Base-by-base conservation (phyloP, 495 filamentous ascomycete species). In the Lasiosphaeriaceae sp. region DNA sequence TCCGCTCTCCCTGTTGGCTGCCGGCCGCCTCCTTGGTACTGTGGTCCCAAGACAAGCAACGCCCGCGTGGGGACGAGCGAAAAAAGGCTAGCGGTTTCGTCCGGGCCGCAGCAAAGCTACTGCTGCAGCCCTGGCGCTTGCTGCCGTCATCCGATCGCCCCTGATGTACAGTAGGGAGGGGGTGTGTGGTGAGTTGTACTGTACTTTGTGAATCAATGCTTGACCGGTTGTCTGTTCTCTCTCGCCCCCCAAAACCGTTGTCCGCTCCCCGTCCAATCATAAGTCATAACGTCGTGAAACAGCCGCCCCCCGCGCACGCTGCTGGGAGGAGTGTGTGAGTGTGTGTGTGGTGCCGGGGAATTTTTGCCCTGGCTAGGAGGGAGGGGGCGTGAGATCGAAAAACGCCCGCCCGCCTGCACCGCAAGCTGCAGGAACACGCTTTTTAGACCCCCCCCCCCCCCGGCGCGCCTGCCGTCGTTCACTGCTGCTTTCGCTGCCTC, bases 221-320 rank as follows among this genome's bases (percentile, higher is more conserved):
- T 54, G 29, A 21, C 48, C 14, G n/a, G 5, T 17, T n/a, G 9
- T 17, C 12, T n/a, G 39, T 43, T 43, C 39, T 43, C n/a, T 17
- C 14, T 14, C 34, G 34, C 14, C 9, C 14, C 29, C 8, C 16
- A 52, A 39, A 39, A 37, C 29, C 49, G 26, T 52, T 29, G 47
- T 12, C 23, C 57, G 43, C 47, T 50, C 34, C 44, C 63, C 55
- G 58, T 65, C 74, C 76, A 79, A 79, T 77, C 74, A 77, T 74
- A 70, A 66, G 49, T 73, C 70, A 61, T 73, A 67, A 65, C 52
- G 56, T 73, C 71, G 65, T 72, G 72, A 73, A 72, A 74, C 69
- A 66, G 54, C 63, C 57, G 56, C 59, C 62, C 54, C 59, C 43
- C 31, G 43, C 52, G 11, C 24, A 14, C 29, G n/a, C 24, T 16